These are phyloP conservation scores for Arachnopeziza araneosa DNA, from an alignment of 2,329 filamentous ascomycete species.

Conservation along the genomic window DNA sequence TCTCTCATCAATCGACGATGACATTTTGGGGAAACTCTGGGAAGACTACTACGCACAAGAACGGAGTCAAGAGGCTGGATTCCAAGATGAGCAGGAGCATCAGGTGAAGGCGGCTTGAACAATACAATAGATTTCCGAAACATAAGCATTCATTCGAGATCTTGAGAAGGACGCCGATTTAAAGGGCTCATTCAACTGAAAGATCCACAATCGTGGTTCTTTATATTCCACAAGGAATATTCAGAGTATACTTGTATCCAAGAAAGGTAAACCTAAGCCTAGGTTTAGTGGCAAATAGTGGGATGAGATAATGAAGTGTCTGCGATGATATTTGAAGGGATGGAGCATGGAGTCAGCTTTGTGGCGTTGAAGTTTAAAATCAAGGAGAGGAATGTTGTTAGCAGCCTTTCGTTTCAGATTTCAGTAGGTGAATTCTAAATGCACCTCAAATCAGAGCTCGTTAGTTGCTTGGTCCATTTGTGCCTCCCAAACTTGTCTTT, in stretches of 20 bases:
- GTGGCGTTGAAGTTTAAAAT: neutral
- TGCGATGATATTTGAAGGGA: too few relatives aligned
- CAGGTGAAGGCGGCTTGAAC: neutral
- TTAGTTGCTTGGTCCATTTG: neutral
- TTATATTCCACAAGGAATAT: too few relatives aligned
- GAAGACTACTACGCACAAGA: neutral
- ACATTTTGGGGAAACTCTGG: neutral
- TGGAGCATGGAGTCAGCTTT: too few relatives aligned
- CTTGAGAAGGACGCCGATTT: neutral
- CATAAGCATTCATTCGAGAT: neutral
- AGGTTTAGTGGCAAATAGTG: too few relatives aligned
- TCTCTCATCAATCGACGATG: neutral
- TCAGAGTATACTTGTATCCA: too few relatives aligned
- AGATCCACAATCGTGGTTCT: too few relatives aligned
- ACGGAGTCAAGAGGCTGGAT: neutral
- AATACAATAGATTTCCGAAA: neutral
- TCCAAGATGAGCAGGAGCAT: neutral
- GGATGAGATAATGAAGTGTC: too few relatives aligned
- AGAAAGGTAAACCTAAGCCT: too few relatives aligned
- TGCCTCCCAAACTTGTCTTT: neutral
- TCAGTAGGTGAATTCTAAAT: neutral
- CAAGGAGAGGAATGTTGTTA: neutral
- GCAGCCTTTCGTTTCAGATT: neutral
- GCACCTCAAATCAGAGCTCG: neutral
- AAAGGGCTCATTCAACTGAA: too few relatives aligned